Base-by-base conservation (phyloP, 495 filamentous ascomycete species). In the Neurospora sp. region DNA sequence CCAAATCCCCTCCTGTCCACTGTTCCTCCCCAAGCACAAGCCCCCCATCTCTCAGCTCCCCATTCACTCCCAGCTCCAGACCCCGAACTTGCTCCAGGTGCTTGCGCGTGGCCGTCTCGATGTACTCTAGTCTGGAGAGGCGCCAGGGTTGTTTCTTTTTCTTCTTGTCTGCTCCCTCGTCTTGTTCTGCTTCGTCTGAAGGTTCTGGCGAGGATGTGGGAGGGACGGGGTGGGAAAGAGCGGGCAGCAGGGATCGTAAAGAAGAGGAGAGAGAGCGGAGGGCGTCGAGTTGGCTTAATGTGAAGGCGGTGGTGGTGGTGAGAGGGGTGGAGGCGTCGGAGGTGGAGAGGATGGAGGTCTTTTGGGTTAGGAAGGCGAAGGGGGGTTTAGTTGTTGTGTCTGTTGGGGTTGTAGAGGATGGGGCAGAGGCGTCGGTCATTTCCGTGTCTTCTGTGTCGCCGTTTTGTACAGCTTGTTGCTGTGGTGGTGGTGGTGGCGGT, bases 41-140 rank as follows among this genome's bases (percentile, higher is more conserved):
- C n/a, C n/a, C n/a, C n/a, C n/a, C 53, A 74, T 89, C 87, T 69
- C 85, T 83, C 22, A 90, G 84, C 77, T 87, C 88, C 12, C 89
- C 89, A 48, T 84, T 76, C 31, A 78, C 78, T 1, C 85, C 87
- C 61, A 91, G 76, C 81, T 89, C 86, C 74, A 90, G 74, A 10
- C 88, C 87, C 68, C 86, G 76, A 35, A 83, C 83, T 16, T 78
- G 82, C 80, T 89, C 85, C 61, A 90, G 78, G 80, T 90, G 87
- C 68, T 83, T 82, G 40, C 86, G 79, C 27, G 88, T 85, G 72
- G 93, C 87, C 71, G 85, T 85, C 81, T 96, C 93, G 66, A 96
- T 90, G 81, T 96, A 96, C 75, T 91, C 88, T 69, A 88, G 83
- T 73, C 93, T 82, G 77, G 93, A 82, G 83, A 83, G 87, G 82